A percentile compares a stretch with the other conserved stretches of the same genome.
Conservation (phyloP, 2,329 filamentous ascomycete genomes). For the Exophiala spinifera region DNA sequence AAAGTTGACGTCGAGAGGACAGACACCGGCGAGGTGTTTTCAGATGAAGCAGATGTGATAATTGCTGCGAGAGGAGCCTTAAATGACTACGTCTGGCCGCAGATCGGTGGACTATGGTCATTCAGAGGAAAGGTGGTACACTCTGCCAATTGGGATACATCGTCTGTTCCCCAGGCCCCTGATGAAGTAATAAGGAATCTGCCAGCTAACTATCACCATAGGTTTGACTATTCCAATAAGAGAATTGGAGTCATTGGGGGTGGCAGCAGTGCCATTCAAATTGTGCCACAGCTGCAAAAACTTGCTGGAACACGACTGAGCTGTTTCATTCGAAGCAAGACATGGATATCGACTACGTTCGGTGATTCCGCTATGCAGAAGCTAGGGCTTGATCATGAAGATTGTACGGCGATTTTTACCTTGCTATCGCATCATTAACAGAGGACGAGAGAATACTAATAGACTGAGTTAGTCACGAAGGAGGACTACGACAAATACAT, state of each 20-base stretch:
- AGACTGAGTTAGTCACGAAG: constrained; percentile 4
- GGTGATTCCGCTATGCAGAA: constrained; percentile 14
- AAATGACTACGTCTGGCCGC: constrained; percentile 28
- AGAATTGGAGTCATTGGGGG: constrained; percentile 28
- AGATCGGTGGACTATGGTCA: constrained; percentile 29
- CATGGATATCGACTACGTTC: constrained; percentile 30
- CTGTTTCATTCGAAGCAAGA: constrained; percentile 30
- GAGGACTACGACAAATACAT: constrained; percentile 9
- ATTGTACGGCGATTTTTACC: background rate
- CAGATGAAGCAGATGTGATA: constrained; percentile 30
- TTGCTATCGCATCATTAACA: background rate
- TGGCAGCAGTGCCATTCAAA: constrained; percentile 29
- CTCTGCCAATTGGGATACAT: constrained; percentile 39
- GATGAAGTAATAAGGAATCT: constrained; percentile 9
- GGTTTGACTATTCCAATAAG: constrained; percentile 30
- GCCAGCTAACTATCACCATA: constrained; percentile 32
- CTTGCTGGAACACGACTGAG: constrained; percentile 25
- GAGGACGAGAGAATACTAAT: constrained; percentile 1
- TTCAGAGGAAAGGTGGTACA: constrained; percentile 40
- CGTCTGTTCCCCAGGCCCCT: too few species aligned
- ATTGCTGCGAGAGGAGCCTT: constrained; percentile 57
- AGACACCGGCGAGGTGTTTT: constrained; percentile 4
- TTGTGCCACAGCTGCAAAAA: constrained; percentile 39
- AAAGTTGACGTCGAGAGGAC: background rate
- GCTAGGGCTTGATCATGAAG: constrained; percentile 12